Evolutionary conservation across 2,329 filamentous ascomycete species (phyloP).

Genomic region (Botryotinia narcissicola): DNA sequence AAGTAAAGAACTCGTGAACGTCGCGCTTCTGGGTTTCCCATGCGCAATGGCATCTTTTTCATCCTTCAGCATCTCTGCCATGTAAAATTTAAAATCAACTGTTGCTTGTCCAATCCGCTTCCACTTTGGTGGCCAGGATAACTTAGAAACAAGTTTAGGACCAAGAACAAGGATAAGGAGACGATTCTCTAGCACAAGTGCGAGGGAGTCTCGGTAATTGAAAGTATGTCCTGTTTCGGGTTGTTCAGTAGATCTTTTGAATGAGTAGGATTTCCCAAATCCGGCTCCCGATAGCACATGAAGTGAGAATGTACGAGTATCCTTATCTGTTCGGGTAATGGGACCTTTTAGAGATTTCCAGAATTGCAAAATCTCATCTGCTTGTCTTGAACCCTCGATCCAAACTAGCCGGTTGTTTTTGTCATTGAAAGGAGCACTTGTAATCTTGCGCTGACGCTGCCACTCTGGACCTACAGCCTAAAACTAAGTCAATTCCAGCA

Average conservation of each 20-base stretch:
- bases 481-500: background rate
- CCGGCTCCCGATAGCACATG: background rate
- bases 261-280: conserved; percentile 14
- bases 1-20: conserved; percentile 4
- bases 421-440: background rate
- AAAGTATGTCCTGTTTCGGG: background rate
- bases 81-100: background rate
- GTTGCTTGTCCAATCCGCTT: background rate
- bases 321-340: background rate
- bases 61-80: conserved; percentile 8
- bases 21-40: background rate
- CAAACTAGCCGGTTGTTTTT: conserved; percentile 5
- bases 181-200: background rate
- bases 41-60: background rate
- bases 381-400: conserved; percentile 7
- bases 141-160: background rate
- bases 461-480: conserved; percentile 2
- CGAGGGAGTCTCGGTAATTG: background rate
- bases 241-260: background rate
- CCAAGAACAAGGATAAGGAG: conserved; percentile 2
- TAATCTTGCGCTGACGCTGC: conserved; percentile 15
- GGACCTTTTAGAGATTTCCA: background rate
- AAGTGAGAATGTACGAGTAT: conserved; percentile 2
- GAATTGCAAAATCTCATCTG: conserved; percentile 12
- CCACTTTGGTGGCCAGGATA: background rate